Evolutionary conservation across 2,329 filamentous ascomycete species (phyloP).

Genomic region (Fusarium anguioides): DNA sequence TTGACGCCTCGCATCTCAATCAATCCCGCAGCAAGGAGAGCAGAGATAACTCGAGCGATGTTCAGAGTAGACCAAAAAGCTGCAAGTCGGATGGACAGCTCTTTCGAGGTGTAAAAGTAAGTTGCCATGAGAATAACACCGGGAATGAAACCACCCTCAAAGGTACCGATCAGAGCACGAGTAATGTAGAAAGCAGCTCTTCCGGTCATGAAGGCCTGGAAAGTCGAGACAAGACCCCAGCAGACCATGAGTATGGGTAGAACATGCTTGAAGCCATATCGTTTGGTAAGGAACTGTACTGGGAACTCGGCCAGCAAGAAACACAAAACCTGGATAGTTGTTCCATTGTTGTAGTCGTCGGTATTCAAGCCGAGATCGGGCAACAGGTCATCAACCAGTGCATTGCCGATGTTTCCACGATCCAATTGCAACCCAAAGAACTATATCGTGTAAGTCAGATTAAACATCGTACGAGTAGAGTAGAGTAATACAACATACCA

Average conservation of each 20-base stretch:
- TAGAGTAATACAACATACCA: slow-evolving; percentile 45
- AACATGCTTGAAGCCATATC: slow-evolving; percentile 67
- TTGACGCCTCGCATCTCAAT: slow-evolving; percentile 62
- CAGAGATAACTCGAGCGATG: slow-evolving; percentile 58
- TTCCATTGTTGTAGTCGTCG: slow-evolving; percentile 69
- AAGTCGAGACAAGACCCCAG: slow-evolving; percentile 58
- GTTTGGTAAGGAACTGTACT: slow-evolving; percentile 67
- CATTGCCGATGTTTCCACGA: slow-evolving; percentile 71
- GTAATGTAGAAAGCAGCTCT: slow-evolving; percentile 62
- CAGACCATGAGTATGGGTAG: slow-evolving; percentile 64
- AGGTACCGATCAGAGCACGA: slow-evolving; percentile 63
- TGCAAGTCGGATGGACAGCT: slow-evolving; percentile 73
- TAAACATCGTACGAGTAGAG: background rate
- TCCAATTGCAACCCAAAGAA: slow-evolving; percentile 74
- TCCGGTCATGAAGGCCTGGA: slow-evolving; percentile 63
- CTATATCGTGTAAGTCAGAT: slow-evolving; percentile 38
- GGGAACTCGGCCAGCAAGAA: slow-evolving; percentile 69
- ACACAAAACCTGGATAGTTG: slow-evolving; percentile 65
- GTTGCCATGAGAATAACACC: slow-evolving; percentile 73
- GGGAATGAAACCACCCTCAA: slow-evolving; percentile 68
- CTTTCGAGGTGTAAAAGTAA: slow-evolving; percentile 77
- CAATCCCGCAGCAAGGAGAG: slow-evolving; percentile 58
- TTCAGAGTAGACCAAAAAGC: slow-evolving; percentile 73
- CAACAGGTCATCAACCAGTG: slow-evolving; percentile 71
- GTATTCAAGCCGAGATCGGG: slow-evolving; percentile 60